Percentiles rank a stretch among this genome's conserved stretches.
phyloP scores from a whole-genome alignment of 441 rosid species.

The Populus hybrid region DNA sequence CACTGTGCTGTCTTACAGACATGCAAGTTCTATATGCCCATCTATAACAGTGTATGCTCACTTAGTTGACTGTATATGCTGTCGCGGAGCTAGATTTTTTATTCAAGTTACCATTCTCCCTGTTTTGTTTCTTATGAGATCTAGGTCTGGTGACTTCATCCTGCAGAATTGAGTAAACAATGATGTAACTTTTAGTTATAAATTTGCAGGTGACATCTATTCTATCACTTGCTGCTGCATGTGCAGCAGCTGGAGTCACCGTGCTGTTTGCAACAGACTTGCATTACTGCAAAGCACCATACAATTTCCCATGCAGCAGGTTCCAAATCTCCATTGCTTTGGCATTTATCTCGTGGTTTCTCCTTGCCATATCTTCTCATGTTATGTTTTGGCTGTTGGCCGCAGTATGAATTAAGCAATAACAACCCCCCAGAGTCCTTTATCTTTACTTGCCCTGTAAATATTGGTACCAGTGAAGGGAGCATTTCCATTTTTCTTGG shows the following conservation, averaged over 20 bases:
- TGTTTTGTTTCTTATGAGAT: background rate
- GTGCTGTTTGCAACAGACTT: slow-evolving; percentile 76
- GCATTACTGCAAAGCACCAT: slow-evolving; percentile 40
- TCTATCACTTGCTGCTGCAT: slow-evolving; percentile 89
- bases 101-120: background rate
- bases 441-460: slow-evolving; percentile 11
- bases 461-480: slow-evolving; percentile 7
- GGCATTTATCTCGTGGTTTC: slow-evolving; percentile 72
- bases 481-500: slow-evolving; percentile 5
- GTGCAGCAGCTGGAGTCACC: slow-evolving; percentile 84
- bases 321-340: slow-evolving; percentile 67
- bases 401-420: slow-evolving; percentile 20
- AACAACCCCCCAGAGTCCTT: background rate
- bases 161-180: background rate
- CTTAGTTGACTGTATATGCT: background rate
- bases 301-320: slow-evolving; percentile 44
- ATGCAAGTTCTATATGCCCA: background rate
- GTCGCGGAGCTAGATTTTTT: background rate
- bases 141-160: background rate
- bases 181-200: background rate
- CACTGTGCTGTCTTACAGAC: background rate
- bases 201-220: slow-evolving; percentile 72
- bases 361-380: slow-evolving; percentile 79
- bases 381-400: slow-evolving; percentile 92
- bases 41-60: background rate